These are phyloP conservation scores for Xylona heveae DNA, from an alignment of 495 filamentous ascomycete genomes.

Conservation along the genomic window DNA sequence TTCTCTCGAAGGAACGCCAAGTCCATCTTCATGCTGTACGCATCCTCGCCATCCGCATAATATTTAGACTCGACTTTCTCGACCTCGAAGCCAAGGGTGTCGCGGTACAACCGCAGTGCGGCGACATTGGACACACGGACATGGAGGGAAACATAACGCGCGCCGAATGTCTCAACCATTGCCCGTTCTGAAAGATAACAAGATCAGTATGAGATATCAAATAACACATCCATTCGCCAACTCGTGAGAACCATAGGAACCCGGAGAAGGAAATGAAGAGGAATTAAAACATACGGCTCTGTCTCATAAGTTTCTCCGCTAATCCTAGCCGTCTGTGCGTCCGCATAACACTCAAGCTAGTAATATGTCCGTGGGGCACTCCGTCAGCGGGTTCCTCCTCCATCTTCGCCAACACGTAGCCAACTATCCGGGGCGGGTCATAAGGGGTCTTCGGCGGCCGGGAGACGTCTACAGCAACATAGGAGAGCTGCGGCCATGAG, in stretches of 20 bases:
- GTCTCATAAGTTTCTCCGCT: constrained; percentile 91
- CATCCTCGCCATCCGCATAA: constrained; percentile 97
- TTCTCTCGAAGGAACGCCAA: constrained; percentile 31
- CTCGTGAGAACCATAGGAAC: background rate
- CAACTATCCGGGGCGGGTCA: constrained; percentile 92
- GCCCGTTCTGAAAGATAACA: constrained; percentile 45
- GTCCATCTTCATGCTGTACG: constrained; percentile 80
- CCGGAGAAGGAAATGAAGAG: constrained; percentile 1
- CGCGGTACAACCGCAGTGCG: constrained; percentile 75
- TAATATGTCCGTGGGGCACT: constrained; percentile 90
- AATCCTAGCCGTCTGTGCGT: constrained; percentile 81
- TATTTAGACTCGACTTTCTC: constrained; percentile 85
- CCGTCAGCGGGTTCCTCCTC: constrained; percentile 91
- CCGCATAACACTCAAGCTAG: constrained; percentile 83
- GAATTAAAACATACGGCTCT: constrained; percentile 51
- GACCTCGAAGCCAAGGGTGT: constrained; percentile 78
- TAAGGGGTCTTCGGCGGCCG: constrained; percentile 57
- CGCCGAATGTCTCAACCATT: constrained; percentile 86
- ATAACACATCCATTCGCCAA: background rate
- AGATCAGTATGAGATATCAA: background rate
- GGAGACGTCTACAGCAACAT: constrained; percentile 79
- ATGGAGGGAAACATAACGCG: constrained; percentile 84
- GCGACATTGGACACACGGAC: constrained; percentile 86
- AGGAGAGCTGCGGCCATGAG: constrained; percentile 91
- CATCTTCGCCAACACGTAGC: constrained; percentile 98